Conservation (phyloP, 768 basidiomycete species). For the Tricholoma furcatifolium region DNA sequence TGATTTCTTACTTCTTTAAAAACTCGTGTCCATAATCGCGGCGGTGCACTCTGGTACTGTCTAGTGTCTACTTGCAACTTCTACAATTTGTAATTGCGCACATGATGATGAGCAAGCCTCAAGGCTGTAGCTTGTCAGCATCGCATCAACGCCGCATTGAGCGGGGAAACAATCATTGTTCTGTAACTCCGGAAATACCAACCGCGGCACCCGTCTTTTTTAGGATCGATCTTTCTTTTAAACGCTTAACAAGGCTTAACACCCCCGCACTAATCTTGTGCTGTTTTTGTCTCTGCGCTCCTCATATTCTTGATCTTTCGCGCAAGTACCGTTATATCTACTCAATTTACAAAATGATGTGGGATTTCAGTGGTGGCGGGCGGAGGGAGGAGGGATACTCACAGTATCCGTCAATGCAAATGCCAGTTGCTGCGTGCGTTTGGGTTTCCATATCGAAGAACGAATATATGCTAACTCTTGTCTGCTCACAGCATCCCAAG, state of each 20-base stretch:
- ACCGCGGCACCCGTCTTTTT: neutral
- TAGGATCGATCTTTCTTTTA: neutral
- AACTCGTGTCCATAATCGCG: no score
- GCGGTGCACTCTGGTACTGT: no score
- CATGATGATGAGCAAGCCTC: no score
- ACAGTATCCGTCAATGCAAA: constrained; percentile 15
- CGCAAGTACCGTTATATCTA: neutral
- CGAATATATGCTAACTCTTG: neutral
- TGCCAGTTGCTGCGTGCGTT: constrained; percentile 30
- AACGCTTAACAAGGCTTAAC: no score
- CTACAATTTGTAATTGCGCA: no score
- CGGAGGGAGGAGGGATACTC: constrained; percentile 20
- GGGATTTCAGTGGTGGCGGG: constrained; percentile 31
- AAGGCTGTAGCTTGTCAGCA: no score
- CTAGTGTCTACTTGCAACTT: no score
- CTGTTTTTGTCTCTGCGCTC: neutral
- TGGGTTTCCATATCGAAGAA: neutral
- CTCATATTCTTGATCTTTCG: neutral
- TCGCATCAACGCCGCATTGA: no score
- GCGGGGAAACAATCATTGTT: no score
- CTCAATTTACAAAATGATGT: constrained; percentile 35
- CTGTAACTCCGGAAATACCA: neutral
- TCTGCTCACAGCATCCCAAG: constrained; percentile 24
- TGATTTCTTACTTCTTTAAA: no score
- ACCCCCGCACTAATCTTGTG: no score